A percentile compares a stretch with the other conserved stretches of the same genome.
Evolutionary conservation across 495 filamentous ascomycete genomes (phyloP).

Genomic region (Viridothelium virens): DNA sequence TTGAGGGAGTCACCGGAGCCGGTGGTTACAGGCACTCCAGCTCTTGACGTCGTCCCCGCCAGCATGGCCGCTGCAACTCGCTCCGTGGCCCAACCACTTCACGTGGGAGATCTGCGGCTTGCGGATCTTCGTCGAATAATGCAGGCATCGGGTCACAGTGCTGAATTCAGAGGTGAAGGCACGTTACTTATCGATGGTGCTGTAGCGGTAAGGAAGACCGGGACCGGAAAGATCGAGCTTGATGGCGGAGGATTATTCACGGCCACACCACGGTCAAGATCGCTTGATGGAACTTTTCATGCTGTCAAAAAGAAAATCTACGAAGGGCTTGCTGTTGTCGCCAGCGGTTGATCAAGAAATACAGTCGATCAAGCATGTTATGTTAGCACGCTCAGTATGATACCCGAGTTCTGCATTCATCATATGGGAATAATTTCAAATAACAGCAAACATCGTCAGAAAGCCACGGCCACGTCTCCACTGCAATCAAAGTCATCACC

Average conservation of each 20-base stretch:
- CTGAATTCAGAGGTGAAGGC: conserved; percentile 90
- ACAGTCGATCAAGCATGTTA: background rate
- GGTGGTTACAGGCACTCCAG: conserved; percentile 39
- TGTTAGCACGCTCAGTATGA: background rate
- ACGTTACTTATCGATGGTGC: conserved; percentile 79
- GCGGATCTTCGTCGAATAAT: conserved; percentile 82
- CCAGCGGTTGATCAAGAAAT: conserved; percentile 13
- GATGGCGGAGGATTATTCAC: conserved; percentile 49
- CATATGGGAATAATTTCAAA: background rate
- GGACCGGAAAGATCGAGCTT: conserved; percentile 78
- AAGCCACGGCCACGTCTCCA: background rate
- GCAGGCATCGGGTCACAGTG: conserved; percentile 71
- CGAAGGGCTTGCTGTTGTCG: conserved; percentile 27
- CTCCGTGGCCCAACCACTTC: conserved; percentile 76
- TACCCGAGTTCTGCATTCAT: background rate
- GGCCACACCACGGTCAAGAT: background rate
- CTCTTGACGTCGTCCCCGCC: conserved; percentile 70
- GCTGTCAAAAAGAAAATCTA: conserved; percentile 25
- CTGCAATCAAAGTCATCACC: conserved; percentile 1
- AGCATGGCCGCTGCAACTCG: conserved; percentile 68
- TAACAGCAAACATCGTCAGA: too few relatives aligned
- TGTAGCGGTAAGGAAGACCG: conserved; percentile 82
- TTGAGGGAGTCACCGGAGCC: conserved; percentile 22
- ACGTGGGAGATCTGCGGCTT: conserved; percentile 87
- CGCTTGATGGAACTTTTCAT: conserved; percentile 21